Conservation (phyloP, 208 protist genomes). For the Acanthamoeba lenticulata region DNA sequence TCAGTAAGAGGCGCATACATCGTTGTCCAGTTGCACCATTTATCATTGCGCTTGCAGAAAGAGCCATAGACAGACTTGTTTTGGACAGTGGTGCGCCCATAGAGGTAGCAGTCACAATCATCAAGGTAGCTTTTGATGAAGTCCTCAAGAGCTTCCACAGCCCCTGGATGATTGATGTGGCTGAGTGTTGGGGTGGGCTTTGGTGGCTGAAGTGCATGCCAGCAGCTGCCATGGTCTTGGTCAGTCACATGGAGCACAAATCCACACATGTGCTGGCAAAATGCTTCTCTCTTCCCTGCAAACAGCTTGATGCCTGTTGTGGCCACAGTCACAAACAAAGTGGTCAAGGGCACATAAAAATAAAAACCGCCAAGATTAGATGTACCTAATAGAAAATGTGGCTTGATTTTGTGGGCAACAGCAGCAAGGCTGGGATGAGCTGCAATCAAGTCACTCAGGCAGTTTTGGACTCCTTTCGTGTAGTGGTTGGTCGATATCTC, state of each 20-base stretch:
- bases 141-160: neutral
- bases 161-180: neutral
- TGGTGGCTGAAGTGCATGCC: neutral
- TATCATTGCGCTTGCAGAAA: neutral
- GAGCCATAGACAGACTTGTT: neutral
- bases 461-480: no score
- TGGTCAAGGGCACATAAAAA: no score
- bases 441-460: no score
- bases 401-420: no score
- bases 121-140: slow-evolving; percentile 3
- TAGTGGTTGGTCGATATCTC: no score
- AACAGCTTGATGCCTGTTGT: neutral
- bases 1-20: neutral
- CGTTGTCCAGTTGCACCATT: neutral
- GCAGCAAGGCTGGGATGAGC: no score
- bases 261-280: neutral
- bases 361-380: no score
- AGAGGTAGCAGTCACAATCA: neutral
- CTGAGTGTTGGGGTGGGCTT: neutral
- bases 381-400: no score
- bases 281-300: neutral
- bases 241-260: neutral
- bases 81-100: neutral
- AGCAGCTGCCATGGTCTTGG: neutral
- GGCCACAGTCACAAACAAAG: no score